These are phyloP conservation scores for Dendrobium chrysotoxum DNA, from an alignment of 106 monocot species.

Conservation along the genomic window DNA sequence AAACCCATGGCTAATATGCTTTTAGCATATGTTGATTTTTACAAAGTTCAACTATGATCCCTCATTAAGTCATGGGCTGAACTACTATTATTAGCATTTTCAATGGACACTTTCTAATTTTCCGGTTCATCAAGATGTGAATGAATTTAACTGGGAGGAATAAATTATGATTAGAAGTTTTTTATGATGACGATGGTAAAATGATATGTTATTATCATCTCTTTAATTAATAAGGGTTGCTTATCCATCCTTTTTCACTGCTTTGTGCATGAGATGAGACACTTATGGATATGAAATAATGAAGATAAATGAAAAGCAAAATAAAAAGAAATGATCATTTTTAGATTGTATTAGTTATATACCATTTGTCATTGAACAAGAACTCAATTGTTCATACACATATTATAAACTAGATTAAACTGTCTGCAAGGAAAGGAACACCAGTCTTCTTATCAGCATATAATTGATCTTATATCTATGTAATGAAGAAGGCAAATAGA, in stretches of 20 bases:
- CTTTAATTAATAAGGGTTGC: background rate
- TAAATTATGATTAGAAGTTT: background rate
- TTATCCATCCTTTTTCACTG: background rate
- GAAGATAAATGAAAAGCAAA: background rate
- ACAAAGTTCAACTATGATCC: background rate
- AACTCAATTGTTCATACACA: background rate
- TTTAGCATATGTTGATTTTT: background rate
- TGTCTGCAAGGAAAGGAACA: background rate
- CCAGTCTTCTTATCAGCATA: background rate
- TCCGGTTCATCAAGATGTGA: background rate
- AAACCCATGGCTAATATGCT: background rate
- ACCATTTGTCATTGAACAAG: background rate
- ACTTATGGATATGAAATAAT: background rate
- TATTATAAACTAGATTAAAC: background rate
- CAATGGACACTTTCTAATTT: background rate
- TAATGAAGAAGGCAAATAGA: background rate
- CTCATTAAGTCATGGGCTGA: background rate
- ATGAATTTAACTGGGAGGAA: background rate
- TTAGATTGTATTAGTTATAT: background rate
- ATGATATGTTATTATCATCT: background rate
- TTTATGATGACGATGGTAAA: background rate
- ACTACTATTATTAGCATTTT: background rate
- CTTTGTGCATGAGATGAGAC: background rate
- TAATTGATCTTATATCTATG: background rate
- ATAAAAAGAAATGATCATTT: background rate